Evolutionary conservation across 75 land plant genomes (phyloP).

Genomic region (Isoetes taiwanensis): DNA sequence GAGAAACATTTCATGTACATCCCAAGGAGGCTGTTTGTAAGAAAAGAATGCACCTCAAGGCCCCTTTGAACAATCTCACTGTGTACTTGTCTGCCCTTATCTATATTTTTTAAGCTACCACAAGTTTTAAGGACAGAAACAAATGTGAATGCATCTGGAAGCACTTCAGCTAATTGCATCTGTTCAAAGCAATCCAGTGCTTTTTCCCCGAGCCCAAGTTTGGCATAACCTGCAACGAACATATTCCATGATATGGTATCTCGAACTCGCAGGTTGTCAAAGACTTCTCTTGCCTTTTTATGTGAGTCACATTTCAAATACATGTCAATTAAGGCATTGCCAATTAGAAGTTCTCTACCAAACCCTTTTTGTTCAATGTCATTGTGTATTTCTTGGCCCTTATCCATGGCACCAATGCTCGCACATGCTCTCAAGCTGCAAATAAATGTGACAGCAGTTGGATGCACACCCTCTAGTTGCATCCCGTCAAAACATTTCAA

Average conservation of each 20-base stretch:
- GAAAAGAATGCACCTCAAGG: constrained; percentile 21
- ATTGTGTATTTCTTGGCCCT: constrained; percentile 10
- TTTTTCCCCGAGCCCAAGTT: too few species aligned
- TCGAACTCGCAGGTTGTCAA: too few species aligned
- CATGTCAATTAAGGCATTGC: constrained; percentile 15
- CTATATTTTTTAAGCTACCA: constrained; percentile 6
- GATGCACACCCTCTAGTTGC: too few species aligned
- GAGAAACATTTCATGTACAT: constrained; percentile 10
- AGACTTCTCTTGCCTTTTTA: constrained; percentile 3
- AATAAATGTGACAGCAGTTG: not conserved
- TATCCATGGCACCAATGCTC: not conserved
- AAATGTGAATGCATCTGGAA: constrained; percentile 14
- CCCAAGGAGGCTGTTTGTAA: constrained; percentile 37
- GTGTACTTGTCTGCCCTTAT: constrained; percentile 34
- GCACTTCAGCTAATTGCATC: too few species aligned
- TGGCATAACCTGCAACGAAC: too few species aligned
- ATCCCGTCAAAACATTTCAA: constrained; percentile 1
- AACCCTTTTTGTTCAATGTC: not conserved
- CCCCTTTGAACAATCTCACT: constrained; percentile 20
- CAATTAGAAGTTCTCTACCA: not conserved
- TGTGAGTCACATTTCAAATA: constrained; percentile 13
- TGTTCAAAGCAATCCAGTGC: too few species aligned
- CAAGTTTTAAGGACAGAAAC: constrained; percentile 23
- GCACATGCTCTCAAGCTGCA: constrained; percentile 8
- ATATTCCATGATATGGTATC: too few species aligned